These are phyloP conservation scores for Cinnamomum chago DNA, from an alignment of 164 flowering plant species.

Conservation along the genomic window DNA sequence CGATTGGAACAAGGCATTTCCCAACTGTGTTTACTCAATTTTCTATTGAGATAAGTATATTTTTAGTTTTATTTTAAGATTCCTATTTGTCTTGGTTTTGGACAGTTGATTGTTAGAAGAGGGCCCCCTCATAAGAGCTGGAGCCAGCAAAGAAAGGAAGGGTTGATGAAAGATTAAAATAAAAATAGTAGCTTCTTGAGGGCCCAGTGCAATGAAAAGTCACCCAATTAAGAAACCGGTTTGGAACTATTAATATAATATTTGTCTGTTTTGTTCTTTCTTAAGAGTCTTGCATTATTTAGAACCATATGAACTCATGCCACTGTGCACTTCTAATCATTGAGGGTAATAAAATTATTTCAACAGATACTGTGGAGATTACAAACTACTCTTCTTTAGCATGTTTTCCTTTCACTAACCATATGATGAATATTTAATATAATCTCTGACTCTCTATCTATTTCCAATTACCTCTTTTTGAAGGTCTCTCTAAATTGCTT, in stretches of 20 bases:
- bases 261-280: neutral
- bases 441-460: neutral
- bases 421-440: neutral
- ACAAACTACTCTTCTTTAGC: neutral
- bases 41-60: neutral
- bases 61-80: neutral
- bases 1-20: neutral
- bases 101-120: neutral
- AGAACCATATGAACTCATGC: neutral
- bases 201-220: neutral
- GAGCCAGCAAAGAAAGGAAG: slow-evolving; percentile 1
- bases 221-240: neutral
- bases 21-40: neutral
- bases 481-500: no score
- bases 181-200: neutral
- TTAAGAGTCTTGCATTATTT: neutral
- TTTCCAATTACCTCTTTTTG: neutral
- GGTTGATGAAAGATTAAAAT: slow-evolving; percentile 1
- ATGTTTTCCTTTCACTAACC: neutral
- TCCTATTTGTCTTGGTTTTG: neutral
- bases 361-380: neutral
- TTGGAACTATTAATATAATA: neutral
- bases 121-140: neutral
- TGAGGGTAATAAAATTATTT: neutral
- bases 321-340: slow-evolving; percentile 3